Percentiles rank a stretch among this genome's conserved stretches.
phyloP scores from a whole-genome alignment of 2,329 filamentous ascomycete genomes.

The Fusarium penzigii region DNA sequence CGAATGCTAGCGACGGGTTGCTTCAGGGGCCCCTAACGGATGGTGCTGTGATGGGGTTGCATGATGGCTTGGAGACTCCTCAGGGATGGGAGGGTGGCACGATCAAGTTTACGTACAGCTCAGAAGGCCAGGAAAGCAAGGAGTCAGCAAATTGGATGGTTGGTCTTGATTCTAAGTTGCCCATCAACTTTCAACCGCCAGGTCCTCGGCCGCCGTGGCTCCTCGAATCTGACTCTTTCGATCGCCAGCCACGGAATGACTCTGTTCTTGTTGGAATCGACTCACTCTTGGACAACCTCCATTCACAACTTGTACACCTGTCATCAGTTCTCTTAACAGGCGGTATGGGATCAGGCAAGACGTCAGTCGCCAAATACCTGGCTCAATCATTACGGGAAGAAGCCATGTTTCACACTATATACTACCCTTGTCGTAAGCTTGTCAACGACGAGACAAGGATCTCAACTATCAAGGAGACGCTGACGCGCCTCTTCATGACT shows the following conservation, averaged over 20 bases:
- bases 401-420: constrained; percentile 77
- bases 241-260: constrained; percentile 56
- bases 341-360: constrained; percentile 88
- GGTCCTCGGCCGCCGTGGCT: constrained; percentile 65
- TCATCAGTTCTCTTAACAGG: constrained; percentile 91
- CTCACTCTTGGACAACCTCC: constrained; percentile 67
- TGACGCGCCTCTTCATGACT: constrained; percentile 81
- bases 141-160: constrained; percentile 68
- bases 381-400: constrained; percentile 72
- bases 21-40: constrained; percentile 87
- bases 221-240: constrained; percentile 44
- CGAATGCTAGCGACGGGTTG: constrained; percentile 58
- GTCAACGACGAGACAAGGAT: constrained; percentile 90
- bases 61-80: constrained; percentile 53
- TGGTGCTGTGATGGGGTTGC: constrained; percentile 71
- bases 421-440: constrained; percentile 83
- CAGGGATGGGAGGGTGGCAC: constrained; percentile 82
- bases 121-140: constrained; percentile 45
- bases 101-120: constrained; percentile 66
- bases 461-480: constrained; percentile 85
- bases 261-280: constrained; percentile 84
- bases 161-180: constrained; percentile 72
- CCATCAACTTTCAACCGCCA: constrained; percentile 74
- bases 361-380: constrained; percentile 73
- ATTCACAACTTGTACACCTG: constrained; percentile 76